Evolutionary conservation across 2,329 filamentous ascomycete genomes (phyloP), one percentile per base, ranked within the genome.

Genomic region (Epichloe gansuensis): DNA sequence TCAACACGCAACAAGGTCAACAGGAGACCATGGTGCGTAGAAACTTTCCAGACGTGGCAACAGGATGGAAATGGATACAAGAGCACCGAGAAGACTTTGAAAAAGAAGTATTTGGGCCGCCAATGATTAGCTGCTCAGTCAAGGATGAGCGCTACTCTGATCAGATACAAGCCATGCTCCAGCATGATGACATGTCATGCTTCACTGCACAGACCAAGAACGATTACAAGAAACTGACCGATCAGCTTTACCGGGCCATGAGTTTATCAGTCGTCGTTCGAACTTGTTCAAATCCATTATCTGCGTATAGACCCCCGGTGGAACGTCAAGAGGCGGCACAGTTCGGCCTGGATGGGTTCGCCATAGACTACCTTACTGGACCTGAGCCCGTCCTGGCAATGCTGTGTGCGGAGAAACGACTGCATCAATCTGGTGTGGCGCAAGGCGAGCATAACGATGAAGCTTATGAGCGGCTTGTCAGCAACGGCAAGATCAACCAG

Each of bases 301-400:
- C 73, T 4, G 65, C 72, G 1, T 85, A 84, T 58, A 70, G 63
- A 47, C 61, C 78, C 7, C 78, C 80, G 0, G 60, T 87, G 5
- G 68, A 76, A 1, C 59, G 64, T 5, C 72, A 81, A 8, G 73
- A 87, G 50, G 66, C 89, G 52, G 61, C 62, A 50, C 54, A 60
- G 41, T 53, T 81, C 66, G 89, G 89, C 0, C 78, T 98, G 48
- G 85, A 94, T 56, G 82, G 84, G 2, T 95, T 86, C 70, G 82
- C 89, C 0, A 74, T 87, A 27, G 86, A 97, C 61, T 87, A 78
- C 53, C 64, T 98, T 5, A 76, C 83, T 36, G 93, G 91, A 0
- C 94, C 94, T 0, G 81, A 84, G 1, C 78, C 87, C 2, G 87
- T 98, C 1, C 71, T 97, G 36, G 85, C 88, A 6, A 93, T 95